phyloP scores from a whole-genome alignment of 1,284 basidiomycete species.

The Ganoderma sinense region DNA sequence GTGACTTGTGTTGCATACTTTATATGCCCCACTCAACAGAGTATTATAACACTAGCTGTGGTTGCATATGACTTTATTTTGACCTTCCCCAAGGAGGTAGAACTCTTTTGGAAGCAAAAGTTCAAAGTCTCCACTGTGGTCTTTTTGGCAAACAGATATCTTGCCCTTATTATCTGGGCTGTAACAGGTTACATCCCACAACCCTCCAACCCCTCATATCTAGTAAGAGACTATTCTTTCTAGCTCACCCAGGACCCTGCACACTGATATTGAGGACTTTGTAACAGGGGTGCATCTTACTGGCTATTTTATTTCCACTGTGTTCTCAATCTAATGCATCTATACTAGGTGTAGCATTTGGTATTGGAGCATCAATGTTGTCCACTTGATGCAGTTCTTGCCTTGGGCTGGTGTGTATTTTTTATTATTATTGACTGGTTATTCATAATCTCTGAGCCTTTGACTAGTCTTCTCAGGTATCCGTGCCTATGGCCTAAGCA shows the following conservation, averaged over 20 bases:
- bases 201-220: neutral
- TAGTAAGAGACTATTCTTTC: neutral
- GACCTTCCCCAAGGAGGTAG: neutral
- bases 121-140: neutral
- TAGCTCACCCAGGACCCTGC: neutral
- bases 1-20: neutral
- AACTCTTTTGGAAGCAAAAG: neutral
- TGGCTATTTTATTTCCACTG: neutral
- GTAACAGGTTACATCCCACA: neutral
- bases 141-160: neutral
- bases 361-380: too few species aligned
- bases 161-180: neutral
- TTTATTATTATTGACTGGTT: too few species aligned
- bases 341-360: too few species aligned
- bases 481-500: too few species aligned
- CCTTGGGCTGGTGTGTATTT: too few species aligned
- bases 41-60: neutral
- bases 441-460: too few species aligned
- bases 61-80: neutral
- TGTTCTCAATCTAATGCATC: too few species aligned
- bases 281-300: neutral
- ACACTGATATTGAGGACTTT: neutral
- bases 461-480: too few species aligned
- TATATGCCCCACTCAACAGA: neutral
- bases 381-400: too few species aligned